Base-by-base conservation (phyloP, 768 basidiomycete genomes). In the Russula ochroleuca region DNA sequence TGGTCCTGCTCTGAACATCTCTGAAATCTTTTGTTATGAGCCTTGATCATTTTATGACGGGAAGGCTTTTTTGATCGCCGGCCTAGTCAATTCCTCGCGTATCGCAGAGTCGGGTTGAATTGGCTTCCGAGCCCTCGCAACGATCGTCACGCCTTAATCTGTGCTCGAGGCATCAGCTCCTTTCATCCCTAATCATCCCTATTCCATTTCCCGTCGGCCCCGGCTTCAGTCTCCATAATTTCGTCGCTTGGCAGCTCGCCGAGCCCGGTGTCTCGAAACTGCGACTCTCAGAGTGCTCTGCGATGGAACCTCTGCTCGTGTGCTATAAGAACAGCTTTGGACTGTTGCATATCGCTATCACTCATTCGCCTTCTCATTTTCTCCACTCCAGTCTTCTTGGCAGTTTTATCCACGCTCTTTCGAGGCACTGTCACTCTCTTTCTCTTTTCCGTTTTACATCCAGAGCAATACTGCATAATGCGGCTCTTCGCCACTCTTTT, bases 401-500 rank as follows among this genome's bases (percentile, higher is more conserved):
- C 25, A 11, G 17, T 57, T 62, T 65, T 48, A 43, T 41, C 50
- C 49, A 53, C 63, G 50, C 68, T 38, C 21, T 7, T 14, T 28
- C 43, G 11, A 59, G 43, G 31, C 54, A 67, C 51, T 71, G 69
- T 71, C 28, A 28, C 28, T 2, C 28, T 28, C 28, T 2, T 5
- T 28, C 28, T 28, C 72, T 8, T 41, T 19, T n/a, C 25, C 23
- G 9, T 17, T 25, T 28, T 28, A 19, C 25, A 17, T 28, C 8
- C 2, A 28, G 19, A 71, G 33, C 62, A 70, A 63, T 69, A 80
- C 33, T 21, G n/a, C 33, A 15, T 79, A 40, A 67, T 64, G 66
- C 58, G 40, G 76, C 77, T 78, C 68, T 72, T 80, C 75, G 11
- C 74, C 68, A 79, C 77, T 69, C 68, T 74, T 69, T 45, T 84